These are phyloP conservation scores for Arthrobotrys sphaeroides DNA, from an alignment of 2,329 filamentous ascomycete genomes.

Conservation along the genomic window DNA sequence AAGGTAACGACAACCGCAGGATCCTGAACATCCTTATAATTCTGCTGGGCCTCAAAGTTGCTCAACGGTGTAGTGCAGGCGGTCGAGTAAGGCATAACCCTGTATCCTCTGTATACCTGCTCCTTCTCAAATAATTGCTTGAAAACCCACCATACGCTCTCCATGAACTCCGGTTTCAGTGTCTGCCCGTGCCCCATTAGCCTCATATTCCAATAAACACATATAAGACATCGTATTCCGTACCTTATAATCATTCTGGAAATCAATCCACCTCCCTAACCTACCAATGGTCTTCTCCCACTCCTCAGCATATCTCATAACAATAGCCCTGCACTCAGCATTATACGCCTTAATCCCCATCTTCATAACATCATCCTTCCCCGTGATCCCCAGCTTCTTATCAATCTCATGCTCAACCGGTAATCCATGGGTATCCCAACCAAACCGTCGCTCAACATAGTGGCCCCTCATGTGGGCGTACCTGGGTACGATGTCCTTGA, in stretches of 20 bases:
- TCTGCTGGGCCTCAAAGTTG: constrained; percentile 93
- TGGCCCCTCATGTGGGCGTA: constrained; percentile 98
- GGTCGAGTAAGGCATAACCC: constrained; percentile 95
- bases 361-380: constrained; percentile 84
- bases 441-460: constrained; percentile 90
- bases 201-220: neutral
- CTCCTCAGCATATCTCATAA: constrained; percentile 87
- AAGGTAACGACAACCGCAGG: constrained; percentile 90
- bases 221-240: neutral
- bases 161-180: constrained; percentile 93
- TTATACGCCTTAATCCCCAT: constrained; percentile 91
- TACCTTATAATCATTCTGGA: constrained; percentile 96
- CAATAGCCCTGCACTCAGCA: constrained; percentile 87
- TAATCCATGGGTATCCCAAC: constrained; percentile 94
- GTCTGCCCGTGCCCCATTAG: constrained; percentile 51
- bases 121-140: constrained; percentile 91
- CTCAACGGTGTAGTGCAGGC: constrained; percentile 87
- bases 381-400: constrained; percentile 90
- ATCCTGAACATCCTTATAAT: constrained; percentile 92
- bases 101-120: constrained; percentile 86
- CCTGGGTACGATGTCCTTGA: constrained; percentile 95
- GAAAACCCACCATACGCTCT: constrained; percentile 96
- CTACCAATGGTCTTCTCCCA: constrained; percentile 90
- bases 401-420: constrained; percentile 98
- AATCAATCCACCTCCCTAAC: constrained; percentile 94